These are phyloP conservation scores for Parietaria judaica DNA, from an alignment of 306 rosid species.

Conservation along the genomic window DNA sequence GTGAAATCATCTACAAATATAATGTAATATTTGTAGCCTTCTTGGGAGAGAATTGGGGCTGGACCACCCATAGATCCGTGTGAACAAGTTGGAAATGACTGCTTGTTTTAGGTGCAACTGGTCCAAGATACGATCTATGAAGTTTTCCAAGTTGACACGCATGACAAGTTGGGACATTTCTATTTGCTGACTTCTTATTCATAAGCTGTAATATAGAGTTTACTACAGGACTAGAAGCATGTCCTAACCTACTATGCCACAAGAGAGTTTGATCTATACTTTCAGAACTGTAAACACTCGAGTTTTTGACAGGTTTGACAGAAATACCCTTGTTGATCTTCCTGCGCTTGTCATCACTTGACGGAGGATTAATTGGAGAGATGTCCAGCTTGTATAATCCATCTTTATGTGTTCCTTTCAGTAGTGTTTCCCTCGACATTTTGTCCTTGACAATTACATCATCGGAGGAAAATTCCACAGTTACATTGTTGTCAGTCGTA, in stretches of 20 bases:
- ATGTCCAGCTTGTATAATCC: neutral
- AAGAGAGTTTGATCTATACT: neutral
- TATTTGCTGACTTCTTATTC: neutral
- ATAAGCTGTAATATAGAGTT: neutral
- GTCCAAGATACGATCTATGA: neutral
- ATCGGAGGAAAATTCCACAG: neutral
- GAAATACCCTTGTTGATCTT: neutral
- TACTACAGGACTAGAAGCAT: neutral
- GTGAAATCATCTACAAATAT: neutral
- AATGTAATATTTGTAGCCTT: neutral
- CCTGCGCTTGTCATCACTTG: neutral
- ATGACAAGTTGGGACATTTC: neutral
- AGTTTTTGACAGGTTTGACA: no score
- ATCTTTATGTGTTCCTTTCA: neutral
- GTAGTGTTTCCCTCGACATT: neutral
- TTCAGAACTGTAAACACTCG: neutral
- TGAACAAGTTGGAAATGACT: neutral
- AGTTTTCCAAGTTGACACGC: neutral
- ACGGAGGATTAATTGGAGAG: neutral
- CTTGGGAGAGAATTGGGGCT: neutral
- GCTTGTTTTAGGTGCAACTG: neutral
- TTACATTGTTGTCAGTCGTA: neutral
- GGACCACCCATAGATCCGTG: conserved; percentile 1
- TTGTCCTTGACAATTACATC: neutral
- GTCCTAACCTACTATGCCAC: neutral